Evolutionary conservation across 495 filamentous ascomycete genomes (phyloP).

Genomic region (Penicillium bovifimosum): DNA sequence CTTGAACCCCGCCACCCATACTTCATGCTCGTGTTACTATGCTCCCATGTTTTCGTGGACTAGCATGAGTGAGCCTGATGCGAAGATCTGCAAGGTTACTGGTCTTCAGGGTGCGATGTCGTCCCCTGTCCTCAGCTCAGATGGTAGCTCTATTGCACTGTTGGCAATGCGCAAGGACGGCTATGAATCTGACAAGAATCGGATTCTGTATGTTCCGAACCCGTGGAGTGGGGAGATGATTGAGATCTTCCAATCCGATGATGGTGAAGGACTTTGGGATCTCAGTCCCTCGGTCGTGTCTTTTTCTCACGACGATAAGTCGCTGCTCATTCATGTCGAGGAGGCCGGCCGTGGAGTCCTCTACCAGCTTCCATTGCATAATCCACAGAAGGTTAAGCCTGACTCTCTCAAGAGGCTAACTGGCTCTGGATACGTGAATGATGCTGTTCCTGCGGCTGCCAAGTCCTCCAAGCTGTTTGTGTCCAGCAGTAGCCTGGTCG

Average conservation of each 20-base stretch:
- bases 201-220: slow-evolving; percentile 63
- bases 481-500: slow-evolving; percentile 59
- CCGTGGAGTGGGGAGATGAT: slow-evolving; percentile 51
- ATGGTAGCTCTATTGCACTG: slow-evolving; percentile 71
- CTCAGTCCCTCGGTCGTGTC: slow-evolving; percentile 57
- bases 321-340: slow-evolving; percentile 62
- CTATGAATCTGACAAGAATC: slow-evolving; percentile 86
- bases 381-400: slow-evolving; percentile 46
- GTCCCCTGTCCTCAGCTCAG: slow-evolving; percentile 69
- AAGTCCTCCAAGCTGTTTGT: slow-evolving; percentile 53
- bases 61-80: slow-evolving; percentile 44
- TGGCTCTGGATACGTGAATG: slow-evolving; percentile 53
- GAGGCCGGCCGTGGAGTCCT: slow-evolving; percentile 57
- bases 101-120: slow-evolving; percentile 65
- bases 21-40: slow-evolving; percentile 61
- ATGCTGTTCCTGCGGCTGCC: slow-evolving; percentile 48
- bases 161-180: slow-evolving; percentile 72
- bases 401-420: slow-evolving; percentile 53
- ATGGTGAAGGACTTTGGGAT: slow-evolving; percentile 64
- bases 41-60: slow-evolving; percentile 56
- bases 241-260: slow-evolving; percentile 56
- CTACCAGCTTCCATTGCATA: slow-evolving; percentile 54
- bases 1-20: slow-evolving; percentile 72
- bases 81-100: slow-evolving; percentile 33
- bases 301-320: slow-evolving; percentile 61